Conservation (phyloP, 2,329 filamentous ascomycete genomes). For the Emmonsiellopsis sp. region DNA sequence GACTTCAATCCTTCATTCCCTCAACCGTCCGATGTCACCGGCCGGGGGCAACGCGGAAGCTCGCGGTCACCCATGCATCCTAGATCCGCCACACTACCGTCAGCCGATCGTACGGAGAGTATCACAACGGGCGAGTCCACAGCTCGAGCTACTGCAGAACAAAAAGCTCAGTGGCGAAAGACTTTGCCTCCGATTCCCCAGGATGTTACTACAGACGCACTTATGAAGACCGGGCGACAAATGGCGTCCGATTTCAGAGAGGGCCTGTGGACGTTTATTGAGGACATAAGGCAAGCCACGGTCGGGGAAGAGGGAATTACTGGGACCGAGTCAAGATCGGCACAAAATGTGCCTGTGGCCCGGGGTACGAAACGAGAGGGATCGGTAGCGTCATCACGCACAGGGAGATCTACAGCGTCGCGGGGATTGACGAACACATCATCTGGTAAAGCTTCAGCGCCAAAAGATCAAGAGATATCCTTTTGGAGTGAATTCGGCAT, state of each 20-base stretch:
- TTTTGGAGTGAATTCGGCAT: conserved; percentile 46
- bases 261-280: conserved; percentile 87
- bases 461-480: conserved; percentile 34
- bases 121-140: conserved; percentile 10
- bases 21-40: conserved; percentile 11
- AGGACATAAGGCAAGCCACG: conserved; percentile 89
- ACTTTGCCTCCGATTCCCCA: conserved; percentile 37
- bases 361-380: conserved; percentile 25
- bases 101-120: conserved; percentile 24
- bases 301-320: conserved; percentile 84
- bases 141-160: conserved; percentile 24
- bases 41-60: conserved; percentile 9
- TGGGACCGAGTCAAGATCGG: conserved; percentile 38
- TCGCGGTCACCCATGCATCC: conserved; percentile 28
- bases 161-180: conserved; percentile 31
- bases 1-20: conserved; percentile 13
- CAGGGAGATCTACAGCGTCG: conserved; percentile 16
- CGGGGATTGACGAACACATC: conserved; percentile 24
- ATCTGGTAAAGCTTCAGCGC: conserved; percentile 34
- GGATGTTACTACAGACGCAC: conserved; percentile 29
- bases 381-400: conserved; percentile 16
- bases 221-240: conserved; percentile 57
- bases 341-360: conserved; percentile 22
- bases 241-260: conserved; percentile 83
- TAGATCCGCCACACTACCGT: conserved; percentile 33